These are phyloP conservation scores for Nectriaceae sp. DNA, from an alignment of 2,329 filamentous ascomycete species.

Conservation along the genomic window DNA sequence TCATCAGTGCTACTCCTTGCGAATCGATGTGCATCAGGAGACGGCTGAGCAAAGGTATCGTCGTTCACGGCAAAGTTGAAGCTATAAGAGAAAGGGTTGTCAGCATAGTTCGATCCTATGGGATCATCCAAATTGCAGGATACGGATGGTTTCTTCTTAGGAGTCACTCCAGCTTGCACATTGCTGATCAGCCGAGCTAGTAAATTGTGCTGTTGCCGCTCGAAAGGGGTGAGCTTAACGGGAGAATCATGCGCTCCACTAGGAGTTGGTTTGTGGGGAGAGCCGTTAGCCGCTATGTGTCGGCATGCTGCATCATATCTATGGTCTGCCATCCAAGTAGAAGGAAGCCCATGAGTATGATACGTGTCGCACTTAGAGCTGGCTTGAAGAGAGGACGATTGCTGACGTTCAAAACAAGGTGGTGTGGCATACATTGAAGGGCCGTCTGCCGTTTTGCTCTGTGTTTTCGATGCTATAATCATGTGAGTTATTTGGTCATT, in stretches of 20 bases:
- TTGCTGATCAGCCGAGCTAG: constrained; percentile 41
- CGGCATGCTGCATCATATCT: constrained; percentile 14
- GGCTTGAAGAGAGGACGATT: constrained; percentile 10
- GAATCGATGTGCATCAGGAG: constrained; percentile 43
- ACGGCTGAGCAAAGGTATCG: constrained; percentile 40
- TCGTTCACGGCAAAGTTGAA: constrained; percentile 52
- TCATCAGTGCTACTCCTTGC: constrained; percentile 56
- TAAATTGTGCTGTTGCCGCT: constrained; percentile 41
- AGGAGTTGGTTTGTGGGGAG: constrained; percentile 21
- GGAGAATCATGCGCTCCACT: constrained; percentile 33
- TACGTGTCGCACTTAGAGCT: constrained; percentile 13
- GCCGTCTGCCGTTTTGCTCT: constrained; percentile 22
- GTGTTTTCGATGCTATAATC: constrained; percentile 13
- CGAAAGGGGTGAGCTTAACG: constrained; percentile 38
- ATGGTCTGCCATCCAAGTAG: constrained; percentile 3
- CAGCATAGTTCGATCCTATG: constrained; percentile 25
- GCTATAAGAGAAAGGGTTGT: constrained; percentile 43
- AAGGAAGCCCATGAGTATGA: constrained; percentile 3
- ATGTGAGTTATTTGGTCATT: constrained; percentile 6
- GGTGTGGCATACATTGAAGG: constrained; percentile 50
- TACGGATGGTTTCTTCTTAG: constrained; percentile 14
- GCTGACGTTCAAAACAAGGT: constrained; percentile 21
- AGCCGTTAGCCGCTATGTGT: constrained; percentile 7
- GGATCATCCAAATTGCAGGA: constrained; percentile 1
- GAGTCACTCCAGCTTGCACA: constrained; percentile 12